Percentiles rank a stretch among this genome's conserved stretches.
phyloP scores from a whole-genome alignment of 192 early-diverging fungal genomes.

The Backusella mclennaniae region DNA sequence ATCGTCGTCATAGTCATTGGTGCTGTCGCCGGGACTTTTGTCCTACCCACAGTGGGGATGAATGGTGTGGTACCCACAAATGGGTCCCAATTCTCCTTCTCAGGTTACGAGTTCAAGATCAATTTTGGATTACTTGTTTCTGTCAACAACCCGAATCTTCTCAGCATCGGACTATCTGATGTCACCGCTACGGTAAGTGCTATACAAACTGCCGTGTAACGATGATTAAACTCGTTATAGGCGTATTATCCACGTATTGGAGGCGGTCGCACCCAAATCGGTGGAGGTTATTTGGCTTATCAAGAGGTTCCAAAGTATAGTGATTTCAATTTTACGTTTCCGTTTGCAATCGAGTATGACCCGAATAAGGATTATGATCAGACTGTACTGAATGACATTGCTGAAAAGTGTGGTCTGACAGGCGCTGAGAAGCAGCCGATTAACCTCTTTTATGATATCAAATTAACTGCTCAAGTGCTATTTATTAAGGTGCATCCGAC shows the following conservation, averaged over 20 bases:
- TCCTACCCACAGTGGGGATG: constrained; percentile 40
- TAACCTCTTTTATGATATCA: constrained; percentile 47
- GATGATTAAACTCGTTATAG: constrained; percentile 20
- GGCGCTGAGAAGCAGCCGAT: constrained; percentile 28
- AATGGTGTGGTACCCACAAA: constrained; percentile 22
- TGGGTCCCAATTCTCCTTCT: constrained; percentile 20
- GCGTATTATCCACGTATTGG: constrained; percentile 45
- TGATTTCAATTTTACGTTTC: constrained; percentile 39
- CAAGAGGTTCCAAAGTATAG: constrained; percentile 34
- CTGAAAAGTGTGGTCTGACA: constrained; percentile 41
- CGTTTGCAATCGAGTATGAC: constrained; percentile 44
- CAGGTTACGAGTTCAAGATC: constrained; percentile 29
- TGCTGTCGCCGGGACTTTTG: constrained; percentile 34
- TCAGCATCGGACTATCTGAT: constrained; percentile 40
- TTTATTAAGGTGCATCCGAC: constrained; percentile 39
- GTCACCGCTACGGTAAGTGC: constrained; percentile 45
- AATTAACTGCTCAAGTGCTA: constrained; percentile 41
- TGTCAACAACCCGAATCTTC: constrained; percentile 43
- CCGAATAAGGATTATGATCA: constrained; percentile 29
- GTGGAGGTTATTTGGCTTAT: constrained; percentile 42
- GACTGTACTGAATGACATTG: constrained; percentile 41
- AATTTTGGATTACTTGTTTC: constrained; percentile 33
- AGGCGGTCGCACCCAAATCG: constrained; percentile 35
- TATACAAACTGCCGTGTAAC: not conserved
- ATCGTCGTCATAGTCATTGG: constrained; percentile 41